Base-by-base conservation (phyloP, 176 grass and related monocot species). In the Thalia dealbata region DNA sequence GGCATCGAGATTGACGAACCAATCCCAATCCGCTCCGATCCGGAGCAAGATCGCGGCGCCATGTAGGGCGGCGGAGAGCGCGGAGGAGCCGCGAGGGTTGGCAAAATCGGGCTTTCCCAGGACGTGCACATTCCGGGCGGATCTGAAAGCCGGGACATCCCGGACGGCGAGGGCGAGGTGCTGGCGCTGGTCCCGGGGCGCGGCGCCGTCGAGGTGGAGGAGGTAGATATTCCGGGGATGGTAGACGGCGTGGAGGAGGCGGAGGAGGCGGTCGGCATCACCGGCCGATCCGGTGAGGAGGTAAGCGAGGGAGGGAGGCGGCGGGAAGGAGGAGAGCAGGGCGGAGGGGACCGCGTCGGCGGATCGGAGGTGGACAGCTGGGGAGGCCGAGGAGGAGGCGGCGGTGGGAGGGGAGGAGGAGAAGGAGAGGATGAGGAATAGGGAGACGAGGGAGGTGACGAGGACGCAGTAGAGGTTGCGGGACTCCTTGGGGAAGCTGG, bases 1-100 rank as follows among this genome's bases (percentile, higher is more conserved):
- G 19, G 85, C 84, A 73, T 97, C 76, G n/a, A 97, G 89, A 29
- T 83, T 88, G 73, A 92, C 78, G 73, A 97, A 91, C 93, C 93
- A 97, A 67, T 90, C 87, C 93, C 93, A 97, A 21, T 51, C 67
- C 73, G 54, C 70, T 72, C 64, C 80, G 54, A 97, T 2, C 38
- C 77, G 82, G 48, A 97, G 79, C 61, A 97, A 67, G 72, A 97
- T 74, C 27, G 93, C 71, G n/a, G 93, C 87, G 22, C 89, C 93
- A 75, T 92, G 93, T 74, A 92, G 70, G 14, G 79, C 76, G 19
- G 85, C 78, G 44, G 93, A 84, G 56, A 97, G 82, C 43, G 89
- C 66, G 16, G 93, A 97, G 9, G 82, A 82, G 18, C 95, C 87
- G 14, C 83, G 85, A 43, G 81, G 81, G 76, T 97, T 92, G 65